phyloP scores from a whole-genome alignment of 2,329 filamentous ascomycete genomes.

The Phyllosticta capitalensis region DNA sequence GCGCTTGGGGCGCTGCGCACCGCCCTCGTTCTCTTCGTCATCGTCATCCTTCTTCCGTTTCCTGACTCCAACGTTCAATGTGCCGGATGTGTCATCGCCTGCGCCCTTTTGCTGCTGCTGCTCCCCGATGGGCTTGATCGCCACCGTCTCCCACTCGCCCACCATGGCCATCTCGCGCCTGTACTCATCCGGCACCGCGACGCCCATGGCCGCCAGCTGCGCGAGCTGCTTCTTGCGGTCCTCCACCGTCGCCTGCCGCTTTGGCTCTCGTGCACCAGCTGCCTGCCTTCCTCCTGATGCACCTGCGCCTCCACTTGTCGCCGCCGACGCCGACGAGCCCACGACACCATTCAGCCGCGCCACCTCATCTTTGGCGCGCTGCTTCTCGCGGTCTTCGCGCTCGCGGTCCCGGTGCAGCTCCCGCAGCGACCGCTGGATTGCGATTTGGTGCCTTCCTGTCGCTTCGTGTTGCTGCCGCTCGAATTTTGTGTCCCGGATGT shows the following conservation, averaged over 20 bases:
- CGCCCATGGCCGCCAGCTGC: slow-evolving; percentile 78
- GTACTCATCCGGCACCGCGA: slow-evolving; percentile 71
- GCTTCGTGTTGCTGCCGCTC: slow-evolving; percentile 84
- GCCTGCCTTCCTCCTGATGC: slow-evolving; percentile 16
- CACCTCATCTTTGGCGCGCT: slow-evolving; percentile 74
- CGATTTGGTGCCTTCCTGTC: slow-evolving; percentile 73
- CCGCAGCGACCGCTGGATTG: slow-evolving; percentile 79
- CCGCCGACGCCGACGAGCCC: slow-evolving; percentile 25
- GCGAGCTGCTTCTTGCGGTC: slow-evolving; percentile 77
- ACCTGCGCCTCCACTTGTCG: slow-evolving; percentile 14
- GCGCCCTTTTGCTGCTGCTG: slow-evolving; percentile 19
- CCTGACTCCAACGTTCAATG: slow-evolving; percentile 45
- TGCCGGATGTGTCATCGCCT: slow-evolving; percentile 36
- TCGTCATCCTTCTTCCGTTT: slow-evolving; percentile 52
- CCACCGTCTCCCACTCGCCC: slow-evolving; percentile 74
- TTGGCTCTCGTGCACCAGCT: slow-evolving; percentile 23
- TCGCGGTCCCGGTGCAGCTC: slow-evolving; percentile 82
- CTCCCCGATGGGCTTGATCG: slow-evolving; percentile 21
- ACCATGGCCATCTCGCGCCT: slow-evolving; percentile 75
- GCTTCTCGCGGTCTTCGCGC: slow-evolving; percentile 68
- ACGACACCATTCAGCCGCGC: slow-evolving; percentile 75
- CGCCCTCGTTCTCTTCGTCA: slow-evolving; percentile 50
- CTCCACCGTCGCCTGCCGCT: slow-evolving; percentile 44
- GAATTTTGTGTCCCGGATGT: slow-evolving; percentile 84
- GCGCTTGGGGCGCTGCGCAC: slow-evolving; percentile 30